Percentiles rank a stretch among this genome's conserved stretches.
Evolutionary conservation across 257 asterid species (phyloP).

Genomic region (Phtheirospermum japonicum): DNA sequence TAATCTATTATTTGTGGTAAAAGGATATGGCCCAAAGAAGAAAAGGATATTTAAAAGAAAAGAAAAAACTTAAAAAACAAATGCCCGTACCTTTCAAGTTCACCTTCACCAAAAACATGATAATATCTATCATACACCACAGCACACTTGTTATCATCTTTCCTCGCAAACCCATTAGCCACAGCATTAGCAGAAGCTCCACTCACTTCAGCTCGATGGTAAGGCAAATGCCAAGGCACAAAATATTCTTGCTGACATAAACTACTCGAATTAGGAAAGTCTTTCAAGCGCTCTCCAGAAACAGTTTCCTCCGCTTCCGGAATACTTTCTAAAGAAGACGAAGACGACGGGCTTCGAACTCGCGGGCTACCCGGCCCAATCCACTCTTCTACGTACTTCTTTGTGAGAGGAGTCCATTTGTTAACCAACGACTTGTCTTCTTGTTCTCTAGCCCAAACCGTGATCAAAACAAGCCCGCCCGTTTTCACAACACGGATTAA

Average conservation of each 20-base stretch:
- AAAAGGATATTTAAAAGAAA: background rate
- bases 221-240: slow-evolving; percentile 98
- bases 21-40: background rate
- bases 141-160: slow-evolving; percentile 90
- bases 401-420: slow-evolving; percentile 88
- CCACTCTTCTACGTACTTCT: slow-evolving; percentile 83
- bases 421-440: slow-evolving; percentile 70
- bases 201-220: slow-evolving; percentile 90
- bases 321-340: slow-evolving; percentile 58
- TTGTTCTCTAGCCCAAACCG: slow-evolving; percentile 99
- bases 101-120: slow-evolving; percentile 97
- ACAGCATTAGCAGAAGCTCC: slow-evolving; percentile 86
- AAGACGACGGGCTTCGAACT: slow-evolving; percentile 46
- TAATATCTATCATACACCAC: slow-evolving; percentile 92
- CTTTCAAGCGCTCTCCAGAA: slow-evolving; percentile 32
- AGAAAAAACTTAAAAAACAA: too few relatives aligned
- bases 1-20: too few relatives aligned
- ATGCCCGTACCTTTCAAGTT: slow-evolving; percentile 97
- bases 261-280: too few relatives aligned
- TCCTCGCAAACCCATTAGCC: slow-evolving; percentile 81
- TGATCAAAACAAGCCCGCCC: slow-evolving; percentile 77
- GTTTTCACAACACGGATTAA: slow-evolving; percentile 69
- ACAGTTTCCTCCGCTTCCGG: slow-evolving; percentile 68
- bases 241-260: slow-evolving; percentile 76
- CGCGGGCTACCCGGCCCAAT: slow-evolving; percentile 86